These are phyloP conservation scores for Glebionis coronaria DNA, from an alignment of 129 eudicot genomes.

Conservation along the genomic window DNA sequence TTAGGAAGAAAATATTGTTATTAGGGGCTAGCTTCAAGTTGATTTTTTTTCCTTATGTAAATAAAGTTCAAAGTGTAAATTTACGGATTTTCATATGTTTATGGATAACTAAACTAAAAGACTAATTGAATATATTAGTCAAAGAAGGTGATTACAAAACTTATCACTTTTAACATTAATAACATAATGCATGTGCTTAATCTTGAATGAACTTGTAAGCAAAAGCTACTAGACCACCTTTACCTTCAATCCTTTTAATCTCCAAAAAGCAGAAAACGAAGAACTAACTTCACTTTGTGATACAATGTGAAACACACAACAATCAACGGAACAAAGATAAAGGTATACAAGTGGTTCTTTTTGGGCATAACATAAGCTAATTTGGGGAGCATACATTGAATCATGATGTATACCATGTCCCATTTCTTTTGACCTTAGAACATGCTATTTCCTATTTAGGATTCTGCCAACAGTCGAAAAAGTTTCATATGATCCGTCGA, in stretches of 20 bases:
- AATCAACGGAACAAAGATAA: conserved; percentile 1
- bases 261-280: neutral
- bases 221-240: neutral
- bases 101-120: too few relatives aligned
- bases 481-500: conserved; percentile 16
- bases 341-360: neutral
- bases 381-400: conserved; percentile 11
- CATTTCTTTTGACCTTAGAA: conserved; percentile 24
- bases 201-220: neutral
- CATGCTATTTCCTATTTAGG: conserved; percentile 25
- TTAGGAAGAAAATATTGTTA: too few relatives aligned
- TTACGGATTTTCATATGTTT: too few relatives aligned
- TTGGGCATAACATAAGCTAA: neutral
- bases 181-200: too few relatives aligned
- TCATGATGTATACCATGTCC: conserved; percentile 20
- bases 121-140: too few relatives aligned
- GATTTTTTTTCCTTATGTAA: too few relatives aligned
- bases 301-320: neutral
- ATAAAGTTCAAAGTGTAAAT: too few relatives aligned
- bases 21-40: too few relatives aligned
- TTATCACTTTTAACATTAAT: too few relatives aligned
- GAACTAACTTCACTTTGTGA: conserved; percentile 4
- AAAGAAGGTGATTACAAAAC: too few relatives aligned
- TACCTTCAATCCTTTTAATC: neutral
- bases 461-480: conserved; percentile 27